Evolutionary conservation across 2,329 filamentous ascomycete species (phyloP), one percentile per base, ranked within the genome.

Genomic region (Teratosphaeria gauchensis): DNA sequence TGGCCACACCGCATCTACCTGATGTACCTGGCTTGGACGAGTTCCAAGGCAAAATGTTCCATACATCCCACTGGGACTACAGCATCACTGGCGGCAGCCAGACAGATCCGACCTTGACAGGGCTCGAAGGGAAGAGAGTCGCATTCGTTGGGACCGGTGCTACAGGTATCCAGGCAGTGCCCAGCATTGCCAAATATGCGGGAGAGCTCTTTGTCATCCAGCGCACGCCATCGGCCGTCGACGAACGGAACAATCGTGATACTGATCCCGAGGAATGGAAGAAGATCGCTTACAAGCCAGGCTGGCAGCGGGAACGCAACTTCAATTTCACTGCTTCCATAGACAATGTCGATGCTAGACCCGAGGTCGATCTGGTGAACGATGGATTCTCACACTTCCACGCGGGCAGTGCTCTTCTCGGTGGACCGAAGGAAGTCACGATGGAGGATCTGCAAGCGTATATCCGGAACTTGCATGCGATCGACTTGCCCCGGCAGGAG

Each of bases 231-330:
- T 69, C 73, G 0, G 60, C 70, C 6, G 72, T 77, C 4, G 69
- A 72, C 57, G 58, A 56, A 14, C 70, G 73, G 11, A 62, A 66
- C 38, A 72, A 77, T 31, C 63, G 68, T 4, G 58, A 68, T 1
- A 82, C 76, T 0, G 75, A 81, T 51, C 69, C 69, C 0, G 70
- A 75, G 55, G 83, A 75, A 72, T 65, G 60, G 48, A 68, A 65
- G 56, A 61, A 65, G 67, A 64, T 69, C 5, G 68, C 76, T 1
- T 64, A 62, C 3, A 62, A 68, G 14, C 65, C 68, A 1, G 81
- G 81, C 4, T 85, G 82, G 83, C 78, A 81, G 62, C 61, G 64
- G 12, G 71, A 74, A 51, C 75, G 81, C 19, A 71, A 72, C 59
- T 58, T 68, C 30, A 84, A 82, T 65, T 77, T 78, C 58, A 69